Conservation (phyloP, 768 basidiomycete genomes). For the Boletus subcaerulescens region DNA sequence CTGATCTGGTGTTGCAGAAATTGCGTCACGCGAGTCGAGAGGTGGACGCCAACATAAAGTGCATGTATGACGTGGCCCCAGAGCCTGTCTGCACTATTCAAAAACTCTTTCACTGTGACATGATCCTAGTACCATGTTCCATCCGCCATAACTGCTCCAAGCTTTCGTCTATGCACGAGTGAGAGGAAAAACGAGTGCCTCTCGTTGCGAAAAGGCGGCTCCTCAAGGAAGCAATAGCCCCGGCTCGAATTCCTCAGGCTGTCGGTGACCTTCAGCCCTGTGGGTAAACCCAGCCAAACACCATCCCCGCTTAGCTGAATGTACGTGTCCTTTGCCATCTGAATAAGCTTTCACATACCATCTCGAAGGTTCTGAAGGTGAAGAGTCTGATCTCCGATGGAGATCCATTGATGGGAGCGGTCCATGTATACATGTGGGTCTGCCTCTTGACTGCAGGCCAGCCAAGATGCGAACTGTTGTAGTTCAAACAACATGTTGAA, state of each 20-base stretch:
- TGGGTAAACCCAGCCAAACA: not conserved
- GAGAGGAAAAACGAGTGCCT: not conserved
- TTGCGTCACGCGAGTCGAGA: not conserved
- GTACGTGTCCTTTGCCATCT: not conserved
- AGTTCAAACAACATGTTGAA: constrained; percentile 7
- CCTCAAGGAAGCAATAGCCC: not conserved
- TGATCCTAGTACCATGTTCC: not conserved
- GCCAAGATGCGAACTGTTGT: not conserved
- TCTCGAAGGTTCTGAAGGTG: not conserved
- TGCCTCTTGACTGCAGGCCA: not conserved
- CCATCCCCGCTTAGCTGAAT: not conserved
- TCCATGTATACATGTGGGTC: not conserved
- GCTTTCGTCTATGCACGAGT: not conserved
- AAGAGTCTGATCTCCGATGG: not conserved
- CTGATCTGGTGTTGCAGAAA: constrained; percentile 6
- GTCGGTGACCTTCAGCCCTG: not conserved
- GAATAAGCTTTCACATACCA: not conserved
- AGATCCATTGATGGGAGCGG: not conserved
- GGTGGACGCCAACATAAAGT: not conserved
- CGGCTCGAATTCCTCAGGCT: not conserved
- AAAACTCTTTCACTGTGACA: not conserved
- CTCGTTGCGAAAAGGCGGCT: not conserved
- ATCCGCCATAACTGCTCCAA: not conserved
- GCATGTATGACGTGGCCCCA: not conserved
- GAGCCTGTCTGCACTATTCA: not conserved